Conservation (phyloP, 2,329 filamentous ascomycete species). For the Beauveria pseudobassiana region DNA sequence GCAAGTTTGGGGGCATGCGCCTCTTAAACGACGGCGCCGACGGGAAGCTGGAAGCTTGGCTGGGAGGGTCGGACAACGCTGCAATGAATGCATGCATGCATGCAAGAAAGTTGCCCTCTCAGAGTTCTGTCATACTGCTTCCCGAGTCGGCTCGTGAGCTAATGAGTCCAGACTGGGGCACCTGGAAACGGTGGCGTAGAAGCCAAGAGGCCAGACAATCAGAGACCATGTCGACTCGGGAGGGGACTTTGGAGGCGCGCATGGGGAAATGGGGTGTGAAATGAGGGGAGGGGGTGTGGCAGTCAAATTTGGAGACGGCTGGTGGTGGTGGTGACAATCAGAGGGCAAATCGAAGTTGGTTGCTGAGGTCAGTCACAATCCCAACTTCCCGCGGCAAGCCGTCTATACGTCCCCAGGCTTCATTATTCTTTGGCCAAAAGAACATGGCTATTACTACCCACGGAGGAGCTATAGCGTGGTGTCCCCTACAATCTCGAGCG, state of each 20-base stretch:
- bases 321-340: neutral
- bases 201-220: constrained; percentile 11
- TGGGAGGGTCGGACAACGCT: constrained; percentile 8
- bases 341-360: neutral
- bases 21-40: constrained; percentile 9
- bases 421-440: neutral
- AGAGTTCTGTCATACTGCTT: constrained; percentile 5
- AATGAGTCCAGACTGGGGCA: constrained; percentile 11
- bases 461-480: neutral
- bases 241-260: constrained; percentile 7
- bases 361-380: neutral
- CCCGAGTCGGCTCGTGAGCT: constrained; percentile 9
- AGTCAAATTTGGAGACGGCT: constrained; percentile 4
- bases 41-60: constrained; percentile 2
- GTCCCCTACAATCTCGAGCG: neutral
- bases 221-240: constrained; percentile 6
- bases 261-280: neutral
- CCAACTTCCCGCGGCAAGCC: neutral
- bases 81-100: constrained; percentile 3
- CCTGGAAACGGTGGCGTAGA: constrained; percentile 10
- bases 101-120: neutral
- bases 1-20: neutral
- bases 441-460: too few relatives aligned
- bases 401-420: neutral
- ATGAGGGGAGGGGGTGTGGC: neutral